A percentile compares a stretch with the other conserved stretches of the same genome.
These are phyloP conservation scores for Morella rubra DNA, from an alignment of 306 rosid genomes.

Conservation along the genomic window DNA sequence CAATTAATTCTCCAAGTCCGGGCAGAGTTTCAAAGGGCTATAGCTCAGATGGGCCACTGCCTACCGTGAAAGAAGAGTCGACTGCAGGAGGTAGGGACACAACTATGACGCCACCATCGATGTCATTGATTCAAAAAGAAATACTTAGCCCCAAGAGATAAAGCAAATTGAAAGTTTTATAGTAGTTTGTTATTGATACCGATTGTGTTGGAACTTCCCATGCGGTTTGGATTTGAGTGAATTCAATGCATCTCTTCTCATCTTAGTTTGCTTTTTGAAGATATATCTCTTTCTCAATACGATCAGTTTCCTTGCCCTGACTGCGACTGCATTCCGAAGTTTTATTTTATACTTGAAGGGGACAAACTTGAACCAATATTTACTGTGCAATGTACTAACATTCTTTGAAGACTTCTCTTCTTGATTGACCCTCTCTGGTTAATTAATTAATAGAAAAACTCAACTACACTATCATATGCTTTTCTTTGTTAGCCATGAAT, in stretches of 20 bases:
- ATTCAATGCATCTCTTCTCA: background rate
- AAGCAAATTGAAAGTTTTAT: background rate
- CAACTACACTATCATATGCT: background rate
- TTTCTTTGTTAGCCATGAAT: background rate
- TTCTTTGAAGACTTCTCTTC: background rate
- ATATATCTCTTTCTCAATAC: background rate
- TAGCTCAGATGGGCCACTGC: constrained; percentile 50
- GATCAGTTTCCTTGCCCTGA: background rate
- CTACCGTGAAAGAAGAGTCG: constrained; percentile 54
- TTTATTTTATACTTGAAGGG: background rate
- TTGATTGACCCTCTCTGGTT: background rate
- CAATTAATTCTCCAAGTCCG: constrained; percentile 46
- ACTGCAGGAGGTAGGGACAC: constrained; percentile 45
- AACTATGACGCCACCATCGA: constrained; percentile 75
- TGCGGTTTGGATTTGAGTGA: constrained; percentile 5
- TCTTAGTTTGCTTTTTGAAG: background rate
- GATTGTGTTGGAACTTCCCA: background rate
- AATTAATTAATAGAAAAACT: background rate
- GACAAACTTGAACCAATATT: background rate
- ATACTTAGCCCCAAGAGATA: constrained; percentile 12
- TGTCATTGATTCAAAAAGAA: constrained; percentile 53
- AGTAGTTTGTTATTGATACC: background rate
- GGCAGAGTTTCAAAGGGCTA: constrained; percentile 33
- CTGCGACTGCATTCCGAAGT: background rate
- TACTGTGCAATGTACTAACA: background rate